Evolutionary conservation across 2,329 filamentous ascomycete species (phyloP).

Genomic region (Neofusicoccum umdonicola): DNA sequence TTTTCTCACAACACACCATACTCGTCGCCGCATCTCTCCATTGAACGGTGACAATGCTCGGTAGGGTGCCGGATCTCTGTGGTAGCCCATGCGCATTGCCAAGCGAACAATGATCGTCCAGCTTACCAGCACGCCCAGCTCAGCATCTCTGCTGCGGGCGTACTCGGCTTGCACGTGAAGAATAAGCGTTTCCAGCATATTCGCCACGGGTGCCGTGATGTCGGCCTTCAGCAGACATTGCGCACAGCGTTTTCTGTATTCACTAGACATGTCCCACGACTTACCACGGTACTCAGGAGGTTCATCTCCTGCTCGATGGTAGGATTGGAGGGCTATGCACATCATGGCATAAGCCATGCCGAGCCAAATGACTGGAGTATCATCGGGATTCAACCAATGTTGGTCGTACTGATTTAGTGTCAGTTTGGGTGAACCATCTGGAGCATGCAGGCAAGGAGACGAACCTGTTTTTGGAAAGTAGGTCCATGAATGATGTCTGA

Average conservation of each 20-base stretch:
- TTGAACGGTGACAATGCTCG: constrained; percentile 69
- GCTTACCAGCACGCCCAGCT: constrained; percentile 63
- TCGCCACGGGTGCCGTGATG: constrained; percentile 70
- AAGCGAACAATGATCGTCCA: constrained; percentile 60
- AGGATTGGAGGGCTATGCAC: constrained; percentile 74
- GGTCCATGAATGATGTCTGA: constrained; percentile 58
- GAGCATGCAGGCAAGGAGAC: not conserved
- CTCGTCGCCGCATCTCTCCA: constrained; percentile 66
- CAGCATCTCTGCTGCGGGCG: constrained; percentile 69
- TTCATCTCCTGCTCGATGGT: constrained; percentile 75
- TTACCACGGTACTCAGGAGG: constrained; percentile 74
- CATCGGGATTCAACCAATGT: constrained; percentile 70
- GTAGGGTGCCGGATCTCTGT: constrained; percentile 74
- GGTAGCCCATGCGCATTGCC: constrained; percentile 73
- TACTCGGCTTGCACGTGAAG: constrained; percentile 76
- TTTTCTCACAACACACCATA: constrained; percentile 68
- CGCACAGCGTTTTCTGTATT: constrained; percentile 69
- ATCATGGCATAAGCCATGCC: constrained; percentile 74
- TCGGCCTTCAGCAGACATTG: constrained; percentile 75
- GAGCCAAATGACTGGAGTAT: constrained; percentile 74
- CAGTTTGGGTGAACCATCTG: not conserved
- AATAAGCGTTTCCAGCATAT: constrained; percentile 76
- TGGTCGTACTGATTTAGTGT: constrained; percentile 51
- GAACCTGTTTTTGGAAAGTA: constrained; percentile 63
- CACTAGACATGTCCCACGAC: constrained; percentile 48